These are phyloP conservation scores for Rutstroemia sp. DNA, from an alignment of 2,329 filamentous ascomycete species.

Conservation along the genomic window DNA sequence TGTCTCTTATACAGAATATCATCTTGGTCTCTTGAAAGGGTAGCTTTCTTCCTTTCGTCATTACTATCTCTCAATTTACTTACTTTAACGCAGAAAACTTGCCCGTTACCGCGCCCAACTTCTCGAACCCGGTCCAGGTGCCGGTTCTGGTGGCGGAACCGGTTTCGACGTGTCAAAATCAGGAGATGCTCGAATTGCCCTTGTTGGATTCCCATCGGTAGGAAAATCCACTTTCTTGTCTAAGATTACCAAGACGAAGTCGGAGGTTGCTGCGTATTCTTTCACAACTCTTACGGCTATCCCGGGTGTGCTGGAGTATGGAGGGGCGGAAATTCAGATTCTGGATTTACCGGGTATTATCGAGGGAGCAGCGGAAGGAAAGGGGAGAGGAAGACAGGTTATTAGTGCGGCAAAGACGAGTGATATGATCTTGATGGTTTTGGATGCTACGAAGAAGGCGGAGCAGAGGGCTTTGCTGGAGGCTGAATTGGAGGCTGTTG, in stretches of 20 bases:
- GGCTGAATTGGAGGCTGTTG: slow-evolving; percentile 88
- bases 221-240: slow-evolving; percentile 99
- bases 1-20: slow-evolving; percentile 64
- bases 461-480: slow-evolving; percentile 88
- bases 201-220: slow-evolving; percentile 98
- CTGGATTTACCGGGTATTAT: slow-evolving; percentile 98
- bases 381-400: slow-evolving; percentile 90
- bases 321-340: slow-evolving; percentile 95
- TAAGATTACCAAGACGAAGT: slow-evolving; percentile 96
- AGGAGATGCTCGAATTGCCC: slow-evolving; percentile 90
- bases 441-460: slow-evolving; percentile 93
- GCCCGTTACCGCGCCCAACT: slow-evolving; percentile 90
- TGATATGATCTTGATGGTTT: slow-evolving; percentile 91
- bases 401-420: slow-evolving; percentile 98
- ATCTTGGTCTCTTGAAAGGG: slow-evolving; percentile 96
- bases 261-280: slow-evolving; percentile 89
- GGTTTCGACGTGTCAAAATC: slow-evolving; percentile 95
- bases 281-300: slow-evolving; percentile 98
- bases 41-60: slow-evolving; percentile 36
- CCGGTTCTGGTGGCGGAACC: slow-evolving; percentile 68
- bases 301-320: slow-evolving; percentile 94
- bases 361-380: slow-evolving; percentile 91
- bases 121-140: slow-evolving; percentile 77
- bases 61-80: not conserved
- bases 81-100: slow-evolving; percentile 64